Evolutionary conservation across 2,329 filamentous ascomycete genomes (phyloP), one percentile per base, ranked within the genome.

Genomic region (Talaromyces sp.): DNA sequence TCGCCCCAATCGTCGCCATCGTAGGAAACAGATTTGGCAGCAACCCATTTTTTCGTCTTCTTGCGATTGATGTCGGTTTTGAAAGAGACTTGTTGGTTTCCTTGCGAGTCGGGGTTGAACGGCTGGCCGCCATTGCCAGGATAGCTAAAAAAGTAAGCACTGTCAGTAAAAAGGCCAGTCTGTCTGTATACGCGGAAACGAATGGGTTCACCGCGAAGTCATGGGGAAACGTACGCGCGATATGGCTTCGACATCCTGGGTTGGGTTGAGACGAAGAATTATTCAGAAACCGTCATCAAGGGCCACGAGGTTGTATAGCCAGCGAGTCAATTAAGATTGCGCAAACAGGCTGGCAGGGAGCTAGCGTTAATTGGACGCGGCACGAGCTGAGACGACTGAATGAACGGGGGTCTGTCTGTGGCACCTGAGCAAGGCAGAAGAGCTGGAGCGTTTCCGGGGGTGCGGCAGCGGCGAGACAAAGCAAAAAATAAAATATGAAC

Each of bases 21-120:
- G 72, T 98, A 98, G 72, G 87, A 90, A 68, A 90, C 88, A 62
- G 87, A 83, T 75, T 93, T 94, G 40, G 94, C 94, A 70, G 96
- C 89, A 42, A 94, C 89, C 94, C 94, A 98, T 84, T 96, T 96
- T 77, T 89, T 90, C 60, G 93, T 97, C 79, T 96, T 96, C 61
- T 87, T 85, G 64, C 94, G 88, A 77, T 91, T 94, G 56, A 97
- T 88, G 74, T 96, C 96, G 57, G 92, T 86, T 73, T 90, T 89
- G 78, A 93, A 96, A 30, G 83, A 85, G 31, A 84, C 75, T 30
- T 81, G 78, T 59, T 81, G 80, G 42, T 71, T 73, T 42, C 71
- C 67, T 42, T 67, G 61, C 27, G 67, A 66, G 50, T 65, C 66
- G 9, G 70, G 70, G 5, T 71, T 70, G 14, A 73, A 64, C 8